Base-by-base conservation (phyloP, 2,329 filamentous ascomycete genomes). In the Albophoma yamanashiensis region DNA sequence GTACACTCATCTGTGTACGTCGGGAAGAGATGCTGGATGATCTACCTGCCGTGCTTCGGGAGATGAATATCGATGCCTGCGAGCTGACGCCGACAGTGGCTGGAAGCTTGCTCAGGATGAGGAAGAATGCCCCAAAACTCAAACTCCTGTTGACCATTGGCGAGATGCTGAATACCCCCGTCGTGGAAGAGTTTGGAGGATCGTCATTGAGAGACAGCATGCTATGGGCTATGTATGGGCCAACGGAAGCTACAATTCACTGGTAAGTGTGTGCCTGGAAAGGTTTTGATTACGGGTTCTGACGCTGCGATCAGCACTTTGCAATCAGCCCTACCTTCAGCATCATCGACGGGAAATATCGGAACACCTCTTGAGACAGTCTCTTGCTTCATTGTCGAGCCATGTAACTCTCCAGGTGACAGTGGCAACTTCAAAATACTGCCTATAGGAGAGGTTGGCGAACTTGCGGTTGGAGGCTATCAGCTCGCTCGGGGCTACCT, bases 161-260 rank as follows among this genome's bases (percentile, higher is more conserved):
- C 7, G 92, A 97, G 73, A 96, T 96, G 92, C 81, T 97, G 42
- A 96, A 89, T 4, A 78, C 81, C 50, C 82, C 84, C 11, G 87
- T 97, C 2, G 80, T 96, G 27, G 76, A 83, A 42, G 91, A 95
- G 68, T 97, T 94, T 77, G 91, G 91, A 7, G 84, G 84, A 2
- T 75, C 77, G 12, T 68, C 72, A 0, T 69, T 68, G 0, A 74
- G 73, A 9, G 70, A 76, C 2, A 87, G 89, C 65, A 86, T 96
- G 52, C 78, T 97, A 0, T 92, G 91, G 82, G 92, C 87, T 40
- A 96, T 96, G 91, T 97, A 97, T 69, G 92, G 92, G 0, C 92
- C 92, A 1, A 97, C 92, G 0, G 92, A 97, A 74, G 91, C 91
- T 9, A 86, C 92, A 0, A 96, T 97, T 60, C 92, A 97, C 70